Percentiles rank a stretch among this genome's conserved stretches.
These are phyloP conservation scores for Hypoxylon sp. DNA, from an alignment of 2,329 filamentous ascomycete genomes.

Conservation along the genomic window DNA sequence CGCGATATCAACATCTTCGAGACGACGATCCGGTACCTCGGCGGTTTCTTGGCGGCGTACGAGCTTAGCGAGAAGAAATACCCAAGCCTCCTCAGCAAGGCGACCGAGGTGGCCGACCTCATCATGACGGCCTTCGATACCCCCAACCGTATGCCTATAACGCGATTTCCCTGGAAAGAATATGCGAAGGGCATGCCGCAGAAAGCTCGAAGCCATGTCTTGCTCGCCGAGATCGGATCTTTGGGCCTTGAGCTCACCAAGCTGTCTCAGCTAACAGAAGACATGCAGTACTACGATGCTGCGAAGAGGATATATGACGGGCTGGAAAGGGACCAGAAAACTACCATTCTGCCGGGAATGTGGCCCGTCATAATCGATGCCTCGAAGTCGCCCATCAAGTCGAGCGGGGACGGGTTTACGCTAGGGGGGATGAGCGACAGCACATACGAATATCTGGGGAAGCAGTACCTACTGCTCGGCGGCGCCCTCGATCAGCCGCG, in stretches of 20 bases:
- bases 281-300: conserved; percentile 68
- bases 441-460: conserved; percentile 70
- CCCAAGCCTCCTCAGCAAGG: conserved; percentile 65
- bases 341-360: conserved; percentile 66
- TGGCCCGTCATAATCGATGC: conserved; percentile 65
- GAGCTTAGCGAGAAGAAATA: conserved; percentile 66
- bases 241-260: conserved; percentile 69
- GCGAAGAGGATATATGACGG: conserved; percentile 64
- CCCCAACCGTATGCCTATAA: conserved; percentile 70
- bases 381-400: conserved; percentile 64
- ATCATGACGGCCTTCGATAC: conserved; percentile 74
- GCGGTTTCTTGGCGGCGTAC: conserved; percentile 73
- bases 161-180: conserved; percentile 65
- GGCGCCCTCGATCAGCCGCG: conserved; percentile 62
- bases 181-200: conserved; percentile 52
- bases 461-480: conserved; percentile 72
- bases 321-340: conserved; percentile 61
- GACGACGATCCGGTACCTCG: conserved; percentile 75
- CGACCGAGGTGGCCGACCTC: conserved; percentile 68
- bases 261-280: conserved; percentile 68
- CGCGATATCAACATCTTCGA: conserved; percentile 72
- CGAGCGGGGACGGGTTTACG: conserved; percentile 59
- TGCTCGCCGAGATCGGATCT: conserved; percentile 64
- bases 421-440: conserved; percentile 66
- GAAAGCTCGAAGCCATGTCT: conserved; percentile 53